phyloP scores from a whole-genome alignment of 495 filamentous ascomycete species.

The Annulohypoxylon bovei region DNA sequence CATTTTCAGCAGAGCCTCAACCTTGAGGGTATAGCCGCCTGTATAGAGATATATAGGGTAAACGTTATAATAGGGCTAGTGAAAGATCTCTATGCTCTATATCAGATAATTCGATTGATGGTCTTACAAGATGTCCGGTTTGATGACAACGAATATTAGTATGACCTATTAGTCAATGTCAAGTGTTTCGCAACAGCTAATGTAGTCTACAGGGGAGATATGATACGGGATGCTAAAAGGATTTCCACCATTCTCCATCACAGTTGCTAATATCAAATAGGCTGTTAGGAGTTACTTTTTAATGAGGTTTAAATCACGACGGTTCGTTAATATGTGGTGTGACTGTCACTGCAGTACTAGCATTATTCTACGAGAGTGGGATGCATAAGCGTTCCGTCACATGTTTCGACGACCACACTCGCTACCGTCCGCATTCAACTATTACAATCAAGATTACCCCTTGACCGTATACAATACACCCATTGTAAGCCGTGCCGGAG shows the following conservation, averaged over 20 bases:
- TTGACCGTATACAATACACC: no score
- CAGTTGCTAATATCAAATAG: neutral
- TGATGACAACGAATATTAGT: neutral
- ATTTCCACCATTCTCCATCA: neutral
- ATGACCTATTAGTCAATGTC: neutral
- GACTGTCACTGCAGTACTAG: neutral
- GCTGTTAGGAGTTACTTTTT: neutral
- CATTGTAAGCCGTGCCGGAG: no score
- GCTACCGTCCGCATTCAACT: neutral
- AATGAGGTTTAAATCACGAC: neutral
- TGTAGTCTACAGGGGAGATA: neutral
- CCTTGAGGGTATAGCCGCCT: neutral
- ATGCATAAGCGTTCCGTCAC: no score
- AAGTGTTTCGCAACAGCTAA: neutral
- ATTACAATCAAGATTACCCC: neutral
- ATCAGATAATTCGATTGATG: no score
- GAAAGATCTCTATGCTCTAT: neutral
- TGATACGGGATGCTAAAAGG: neutral
- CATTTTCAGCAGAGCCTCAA: neutral
- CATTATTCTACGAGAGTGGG: neutral
- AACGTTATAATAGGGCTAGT: neutral
- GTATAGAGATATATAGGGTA: neutral
- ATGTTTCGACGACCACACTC: neutral
- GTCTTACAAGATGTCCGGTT: no score
- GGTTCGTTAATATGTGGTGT: neutral